Evolutionary conservation across 2,329 filamentous ascomycete species (phyloP), one percentile per base, ranked within the genome.

Genomic region (Rasamsonia emersonii): DNA sequence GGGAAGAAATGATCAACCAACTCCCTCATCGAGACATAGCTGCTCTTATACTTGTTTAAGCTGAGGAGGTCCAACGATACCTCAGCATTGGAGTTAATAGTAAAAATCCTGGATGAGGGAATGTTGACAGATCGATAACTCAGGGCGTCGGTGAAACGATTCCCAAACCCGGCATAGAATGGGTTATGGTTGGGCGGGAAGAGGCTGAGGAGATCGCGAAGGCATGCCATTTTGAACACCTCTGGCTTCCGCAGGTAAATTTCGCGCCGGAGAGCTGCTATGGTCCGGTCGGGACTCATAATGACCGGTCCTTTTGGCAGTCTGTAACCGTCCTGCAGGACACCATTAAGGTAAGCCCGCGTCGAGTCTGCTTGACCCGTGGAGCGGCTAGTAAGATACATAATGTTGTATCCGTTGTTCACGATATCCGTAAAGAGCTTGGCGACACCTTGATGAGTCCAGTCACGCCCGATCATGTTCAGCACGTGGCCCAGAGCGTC

Each of bases 1-100:
- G 91, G 91, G 58, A 98, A 98, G 65, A 94, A 96, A 59, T 98
- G 91, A 54, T 98, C 91, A 5, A 98, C 85, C 37, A 98, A 80
- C 58, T 98, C 93, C 38, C 85, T 81, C 79, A 98, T 98, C 50
- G 85, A 88, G 40, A 94, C 86, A 54, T 98, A 98, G 42, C 84
- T 94, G 49, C 93, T 89, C 64, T 91, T 94, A 56, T 96, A 83
- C 56, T 86, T 93, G 62, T 93, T 95, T 33, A 96, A 71, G 41
- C 79, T 89, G 25, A 96, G 67, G 26, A 98, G 67, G 54, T 96
- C 89, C 14, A 98, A 67, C 17, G 82, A 89, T 18, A 98, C 88
- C 58, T 98, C 91, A 1, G 89, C 88, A 52, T 96, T 93, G 33
- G 85, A 91, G 59, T 98, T 98, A 68, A 98, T 98, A 10, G 91